phyloP scores from a whole-genome alignment of 306 rosid species.

The Mimosa bimucronata region DNA sequence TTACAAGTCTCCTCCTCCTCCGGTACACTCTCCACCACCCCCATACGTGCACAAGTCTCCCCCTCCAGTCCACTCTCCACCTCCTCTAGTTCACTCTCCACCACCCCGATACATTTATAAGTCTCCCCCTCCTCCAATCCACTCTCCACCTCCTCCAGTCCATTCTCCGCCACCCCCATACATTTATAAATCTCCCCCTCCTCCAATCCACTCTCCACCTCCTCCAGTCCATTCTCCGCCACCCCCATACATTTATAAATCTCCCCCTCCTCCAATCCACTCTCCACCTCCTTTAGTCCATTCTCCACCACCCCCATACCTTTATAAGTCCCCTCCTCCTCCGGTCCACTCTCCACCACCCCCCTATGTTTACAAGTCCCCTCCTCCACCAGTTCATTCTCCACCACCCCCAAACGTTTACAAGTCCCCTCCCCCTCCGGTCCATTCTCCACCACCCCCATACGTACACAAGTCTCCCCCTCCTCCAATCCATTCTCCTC shows the following conservation, averaged over 20 bases:
- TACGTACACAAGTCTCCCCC: background rate
- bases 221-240: background rate
- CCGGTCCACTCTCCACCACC: background rate
- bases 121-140: background rate
- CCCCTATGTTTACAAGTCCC: background rate
- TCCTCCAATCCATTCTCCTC: background rate
- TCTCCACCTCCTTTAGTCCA: background rate
- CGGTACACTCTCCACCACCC: background rate
- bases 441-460: background rate
- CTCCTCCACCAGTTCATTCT: background rate
- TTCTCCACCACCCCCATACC: background rate
- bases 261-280: background rate
- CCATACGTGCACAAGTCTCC: background rate
- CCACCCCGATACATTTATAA: background rate
- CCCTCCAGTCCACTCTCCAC: background rate
- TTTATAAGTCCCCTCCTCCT: background rate
- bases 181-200: no score
- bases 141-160: background rate
- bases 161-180: background rate
- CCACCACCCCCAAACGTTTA: background rate
- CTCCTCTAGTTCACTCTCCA: slow-evolving; percentile 2
- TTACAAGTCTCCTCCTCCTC: no score
- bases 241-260: no score
- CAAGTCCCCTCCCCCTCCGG: background rate
- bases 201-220: no score